Evolutionary conservation across 1,284 basidiomycete species (phyloP), one percentile per base, ranked within the genome.

Genomic region (Marasmius fiardii): DNA sequence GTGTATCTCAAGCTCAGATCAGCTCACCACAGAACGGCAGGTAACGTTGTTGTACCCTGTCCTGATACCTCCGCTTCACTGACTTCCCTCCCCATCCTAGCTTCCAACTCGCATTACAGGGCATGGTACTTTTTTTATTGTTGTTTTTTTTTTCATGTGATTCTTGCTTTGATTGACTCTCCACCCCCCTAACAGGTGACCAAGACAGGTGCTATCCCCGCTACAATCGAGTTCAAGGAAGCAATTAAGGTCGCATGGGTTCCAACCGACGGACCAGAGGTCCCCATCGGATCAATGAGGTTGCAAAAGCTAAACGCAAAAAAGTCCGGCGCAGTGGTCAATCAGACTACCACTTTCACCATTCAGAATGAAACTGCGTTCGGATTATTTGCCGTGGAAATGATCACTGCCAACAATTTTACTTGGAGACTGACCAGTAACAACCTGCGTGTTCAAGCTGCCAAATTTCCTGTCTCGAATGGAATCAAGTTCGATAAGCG

Each of bases 391-490:
- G 76, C 84, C 4, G 67, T 68, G 31, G 66, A 73, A 14, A 74
- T 92, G 77, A 88, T 92, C 65, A 90, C 85, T 0, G 77, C 82
- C 55, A 71, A 74, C 43, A 83, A 80, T 57, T 91, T 92, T 64
- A 90, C 85, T 3, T 92, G 90, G 90, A 76, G 78, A 57, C 69
- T 92, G 51, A 65, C 72, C 21, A 86, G 80, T 60, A 68, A 78
- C 35, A 77, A 79, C 63, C 74, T 92, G 48, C 74, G 75, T 23
- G 87, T 86, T 5, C 83, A 87, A 60, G 90, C 90, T 2, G 72
- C 82, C 62, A 85, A 82, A 61, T 87, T 89, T 63, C 86, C 86
- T 2, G 73, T 78, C 11, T 78, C 83, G 2, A 79, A 82, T 62
- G 82, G 81, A 1, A 75, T 90, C 58, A 74, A 74, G 5, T 88